Evolutionary conservation across 768 basidiomycete species (phyloP).

Genomic region (Amanita pallidorosea): DNA sequence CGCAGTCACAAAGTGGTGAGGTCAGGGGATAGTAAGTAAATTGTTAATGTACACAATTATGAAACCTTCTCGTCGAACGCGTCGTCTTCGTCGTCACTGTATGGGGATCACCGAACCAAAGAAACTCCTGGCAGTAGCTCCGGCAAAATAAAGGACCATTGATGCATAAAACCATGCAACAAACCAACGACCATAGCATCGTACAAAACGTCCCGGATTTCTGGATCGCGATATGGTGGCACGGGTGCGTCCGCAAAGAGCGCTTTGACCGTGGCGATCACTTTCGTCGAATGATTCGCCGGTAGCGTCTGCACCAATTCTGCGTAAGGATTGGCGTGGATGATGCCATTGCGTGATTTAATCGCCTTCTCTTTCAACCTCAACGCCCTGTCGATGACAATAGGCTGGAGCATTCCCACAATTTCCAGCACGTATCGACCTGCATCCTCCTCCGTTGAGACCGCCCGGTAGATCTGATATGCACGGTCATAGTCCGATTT

Average conservation of each 20-base stretch:
- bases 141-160: constrained; percentile 10
- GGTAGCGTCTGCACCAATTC: constrained; percentile 11
- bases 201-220: constrained; percentile 13
- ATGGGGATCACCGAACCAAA: neutral
- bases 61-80: no score
- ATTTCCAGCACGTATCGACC: neutral
- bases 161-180: constrained; percentile 13
- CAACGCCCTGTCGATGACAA: neutral
- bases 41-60: no score
- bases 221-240: constrained; percentile 9
- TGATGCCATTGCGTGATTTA: neutral
- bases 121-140: neutral
- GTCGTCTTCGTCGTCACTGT: no score
- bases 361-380: no score
- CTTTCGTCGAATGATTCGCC: constrained; percentile 11
- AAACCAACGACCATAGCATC: constrained; percentile 17
- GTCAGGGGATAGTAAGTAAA: no score
- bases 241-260: constrained; percentile 8
- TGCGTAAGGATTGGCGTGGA: neutral
- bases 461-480: neutral
- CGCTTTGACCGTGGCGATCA: constrained; percentile 12
- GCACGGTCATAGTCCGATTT: neutral
- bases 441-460: neutral
- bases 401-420: neutral
- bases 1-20: no score